These are phyloP conservation scores for Choiromyces venosus DNA, from an alignment of 495 filamentous ascomycete species.

Conservation along the genomic window DNA sequence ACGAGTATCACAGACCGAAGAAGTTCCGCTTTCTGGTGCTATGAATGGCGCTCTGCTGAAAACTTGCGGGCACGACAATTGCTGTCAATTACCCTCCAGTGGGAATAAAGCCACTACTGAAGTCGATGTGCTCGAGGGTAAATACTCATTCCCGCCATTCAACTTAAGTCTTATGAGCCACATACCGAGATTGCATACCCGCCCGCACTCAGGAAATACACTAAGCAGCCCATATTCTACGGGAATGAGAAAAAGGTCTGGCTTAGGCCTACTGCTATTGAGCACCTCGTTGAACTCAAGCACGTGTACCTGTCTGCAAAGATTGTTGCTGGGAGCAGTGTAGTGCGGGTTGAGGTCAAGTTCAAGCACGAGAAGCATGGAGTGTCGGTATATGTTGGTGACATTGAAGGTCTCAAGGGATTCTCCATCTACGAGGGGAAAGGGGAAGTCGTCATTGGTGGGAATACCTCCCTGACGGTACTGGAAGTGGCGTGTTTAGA, in stretches of 20 bases:
- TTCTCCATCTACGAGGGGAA: conserved; percentile 35
- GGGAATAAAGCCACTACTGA: neutral
- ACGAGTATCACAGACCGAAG: conserved; percentile 20
- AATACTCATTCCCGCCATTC: conserved; percentile 40
- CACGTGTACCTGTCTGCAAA: conserved; percentile 44
- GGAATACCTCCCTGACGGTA: conserved; percentile 43
- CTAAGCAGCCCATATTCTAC: conserved; percentile 42
- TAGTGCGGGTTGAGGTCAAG: conserved; percentile 45
- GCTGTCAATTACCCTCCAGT: conserved; percentile 18
- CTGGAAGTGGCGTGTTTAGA: conserved; percentile 44
- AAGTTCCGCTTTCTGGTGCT: conserved; percentile 27
- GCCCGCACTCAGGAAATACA: conserved; percentile 40
- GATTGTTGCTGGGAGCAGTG: conserved; percentile 44
- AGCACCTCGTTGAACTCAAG: conserved; percentile 45
- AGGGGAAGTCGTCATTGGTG: conserved; percentile 41
- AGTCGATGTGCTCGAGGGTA: conserved; percentile 24
- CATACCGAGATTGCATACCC: conserved; percentile 45
- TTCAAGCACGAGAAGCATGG: conserved; percentile 44
- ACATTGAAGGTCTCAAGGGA: conserved; percentile 44
- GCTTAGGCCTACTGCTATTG: conserved; percentile 44
- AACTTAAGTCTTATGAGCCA: conserved; percentile 42
- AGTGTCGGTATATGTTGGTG: conserved; percentile 45
- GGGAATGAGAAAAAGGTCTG: conserved; percentile 45
- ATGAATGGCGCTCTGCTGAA: conserved; percentile 40
- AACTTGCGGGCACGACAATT: conserved; percentile 27